Base-by-base conservation (phyloP, 176 grass and related monocot genomes). In the Saccharum officinarum region DNA sequence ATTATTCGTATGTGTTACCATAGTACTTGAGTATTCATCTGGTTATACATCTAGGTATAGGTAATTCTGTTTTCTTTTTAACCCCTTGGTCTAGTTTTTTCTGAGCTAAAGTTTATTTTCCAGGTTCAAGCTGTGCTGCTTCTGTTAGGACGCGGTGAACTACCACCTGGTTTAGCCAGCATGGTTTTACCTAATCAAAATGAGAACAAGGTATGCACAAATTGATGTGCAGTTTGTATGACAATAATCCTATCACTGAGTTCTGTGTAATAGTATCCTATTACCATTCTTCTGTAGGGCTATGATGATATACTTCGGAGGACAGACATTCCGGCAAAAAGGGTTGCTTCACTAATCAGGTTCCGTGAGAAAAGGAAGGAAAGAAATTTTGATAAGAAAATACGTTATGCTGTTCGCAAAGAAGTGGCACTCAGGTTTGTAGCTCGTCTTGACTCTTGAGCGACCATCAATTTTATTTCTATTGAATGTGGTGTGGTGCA, bases 321-420 rank as follows among this genome's bases (percentile, higher is more conserved):
- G 80, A 92, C 92, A 79, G 90, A 94, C 44, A 92, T 97, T 91
- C 92, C 95, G 45, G 92, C 95, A 73, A 94, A 94, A 84, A 80
- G 93, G 71, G 87, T 98, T 92, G 93, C 90, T 87, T 93, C 97
- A 39, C 79, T 98, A 41, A 94, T 95, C 36, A 88, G 97, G 67
- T 95, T 94, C 90, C 91, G 89, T 17, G 89, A 98, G 92, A 98
- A 98, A 73, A 80, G 97, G 18, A 98, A 95, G 84, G 97, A 92
- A 86, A 98, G 93, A 89, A 95, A 94, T 93, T 98, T 94, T 79
- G 90, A 98, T 84, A 98, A 98, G 86, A 95, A 94, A 92, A 94
- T 95, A 69, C 97, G 97, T 47, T 96, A 95, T 76, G 88, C 83
- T 78, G 93, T 98, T 67, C 97, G 97, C 69, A 95, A 93, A 80